Percentiles rank a stretch among this genome's conserved stretches.
These are phyloP conservation scores for Boechera stricta DNA, from an alignment of 345 rosid genomes.

Conservation along the genomic window DNA sequence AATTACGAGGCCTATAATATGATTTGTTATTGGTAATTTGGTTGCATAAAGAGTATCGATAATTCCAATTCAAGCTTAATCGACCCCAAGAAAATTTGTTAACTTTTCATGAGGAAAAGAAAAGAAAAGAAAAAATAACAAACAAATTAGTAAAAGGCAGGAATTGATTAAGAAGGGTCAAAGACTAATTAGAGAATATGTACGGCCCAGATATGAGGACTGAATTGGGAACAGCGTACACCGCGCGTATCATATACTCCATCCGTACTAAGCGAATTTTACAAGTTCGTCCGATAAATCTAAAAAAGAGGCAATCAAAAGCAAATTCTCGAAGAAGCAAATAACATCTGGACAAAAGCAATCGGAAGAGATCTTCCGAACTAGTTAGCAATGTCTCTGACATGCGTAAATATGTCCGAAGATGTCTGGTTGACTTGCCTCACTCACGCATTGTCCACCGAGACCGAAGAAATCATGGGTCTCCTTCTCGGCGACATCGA, in stretches of 20 bases:
- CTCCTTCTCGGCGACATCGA: slow-evolving; percentile 97
- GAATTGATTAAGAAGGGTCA: no score
- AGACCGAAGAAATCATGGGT: slow-evolving; percentile 99
- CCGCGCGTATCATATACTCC: background rate
- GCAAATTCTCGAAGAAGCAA: slow-evolving; percentile 1
- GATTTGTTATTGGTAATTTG: background rate
- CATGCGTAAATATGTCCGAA: slow-evolving; percentile 85
- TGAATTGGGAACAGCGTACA: background rate
- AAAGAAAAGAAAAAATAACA: no score
- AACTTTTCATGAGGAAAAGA: no score
- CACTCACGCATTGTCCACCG: slow-evolving; percentile 97
- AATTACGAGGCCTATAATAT: no score
- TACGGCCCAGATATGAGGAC: slow-evolving; percentile 5
- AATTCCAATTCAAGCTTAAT: no score
- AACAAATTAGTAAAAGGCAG: no score
- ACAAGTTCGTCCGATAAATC: background rate
- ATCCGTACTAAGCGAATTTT: no score
- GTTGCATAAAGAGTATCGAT: background rate
- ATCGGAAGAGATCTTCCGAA: background rate
- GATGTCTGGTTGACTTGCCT: slow-evolving; percentile 96
- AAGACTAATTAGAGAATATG: background rate
- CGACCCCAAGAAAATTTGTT: no score
- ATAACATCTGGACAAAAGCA: background rate
- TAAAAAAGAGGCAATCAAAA: background rate
- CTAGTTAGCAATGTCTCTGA: slow-evolving; percentile 62